Conservation (phyloP, 75 land plant species). For the Pinus albicaulis region DNA sequence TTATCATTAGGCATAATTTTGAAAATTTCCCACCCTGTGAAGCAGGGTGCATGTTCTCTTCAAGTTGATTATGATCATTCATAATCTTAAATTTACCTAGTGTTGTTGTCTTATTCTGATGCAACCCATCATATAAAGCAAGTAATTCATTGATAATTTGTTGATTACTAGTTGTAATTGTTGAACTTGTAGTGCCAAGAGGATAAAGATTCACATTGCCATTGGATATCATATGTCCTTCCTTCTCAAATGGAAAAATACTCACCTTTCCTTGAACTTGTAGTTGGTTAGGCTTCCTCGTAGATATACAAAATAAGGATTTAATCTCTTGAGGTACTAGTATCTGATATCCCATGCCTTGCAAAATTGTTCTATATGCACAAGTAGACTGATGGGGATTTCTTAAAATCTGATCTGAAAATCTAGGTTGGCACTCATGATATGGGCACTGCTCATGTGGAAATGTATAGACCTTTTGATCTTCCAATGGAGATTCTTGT, state of each 20-base stretch:
- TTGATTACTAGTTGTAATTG: neutral
- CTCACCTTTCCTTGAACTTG: conserved; percentile 2
- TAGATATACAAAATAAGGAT: neutral
- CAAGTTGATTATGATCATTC: neutral
- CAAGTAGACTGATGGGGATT: conserved; percentile 20
- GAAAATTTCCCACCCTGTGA: conserved; percentile 7
- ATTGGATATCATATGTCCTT: conserved; percentile 1
- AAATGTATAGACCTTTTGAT: conserved; percentile 13
- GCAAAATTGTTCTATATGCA: conserved; percentile 12
- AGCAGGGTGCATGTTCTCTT: neutral
- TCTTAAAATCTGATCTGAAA: conserved; percentile 14
- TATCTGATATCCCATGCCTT: conserved; percentile 6
- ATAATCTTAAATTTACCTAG: neutral
- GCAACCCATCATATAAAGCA: conserved; percentile 12
- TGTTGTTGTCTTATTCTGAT: conserved; percentile 4
- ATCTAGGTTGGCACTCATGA: conserved; percentile 10
- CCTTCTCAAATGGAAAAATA: conserved; percentile 1
- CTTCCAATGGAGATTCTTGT: neutral
- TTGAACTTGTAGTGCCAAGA: neutral
- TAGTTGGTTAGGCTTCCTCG: conserved; percentile 2
- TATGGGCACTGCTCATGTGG: conserved; percentile 13
- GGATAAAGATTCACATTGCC: neutral
- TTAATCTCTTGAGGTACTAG: neutral
- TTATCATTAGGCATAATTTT: conserved; percentile 2
- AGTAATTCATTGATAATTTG: conserved; percentile 8